Evolutionary conservation across 257 asterid genomes (phyloP).

Genomic region (Solanum phureja): DNA sequence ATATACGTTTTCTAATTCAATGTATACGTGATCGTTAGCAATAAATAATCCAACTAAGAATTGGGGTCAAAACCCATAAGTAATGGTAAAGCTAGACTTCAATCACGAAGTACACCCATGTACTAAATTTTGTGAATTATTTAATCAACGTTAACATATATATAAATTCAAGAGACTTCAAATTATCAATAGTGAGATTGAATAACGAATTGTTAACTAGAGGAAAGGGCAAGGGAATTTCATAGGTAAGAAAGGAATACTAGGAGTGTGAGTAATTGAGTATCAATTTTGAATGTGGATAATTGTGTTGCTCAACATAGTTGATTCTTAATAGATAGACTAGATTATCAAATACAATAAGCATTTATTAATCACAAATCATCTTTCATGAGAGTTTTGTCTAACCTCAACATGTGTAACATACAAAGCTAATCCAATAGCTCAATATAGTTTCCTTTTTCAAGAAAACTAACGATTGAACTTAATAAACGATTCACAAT

Average conservation of each 20-base stretch:
- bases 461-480: not conserved
- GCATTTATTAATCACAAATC: not conserved
- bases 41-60: not conserved
- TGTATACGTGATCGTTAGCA: not conserved
- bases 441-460: not conserved
- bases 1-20: no score
- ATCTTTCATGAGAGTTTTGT: not conserved
- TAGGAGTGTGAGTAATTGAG: not conserved
- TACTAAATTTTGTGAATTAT: not conserved
- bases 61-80: not conserved
- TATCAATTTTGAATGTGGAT: not conserved
- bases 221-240: not conserved
- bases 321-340: not conserved
- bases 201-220: not conserved
- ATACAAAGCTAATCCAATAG: not conserved
- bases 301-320: not conserved
- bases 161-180: not conserved
- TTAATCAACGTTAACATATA: not conserved
- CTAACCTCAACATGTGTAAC: not conserved
- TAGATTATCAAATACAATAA: no score
- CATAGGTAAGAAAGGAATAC: not conserved
- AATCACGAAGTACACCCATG: not conserved
- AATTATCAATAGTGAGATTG: not conserved
- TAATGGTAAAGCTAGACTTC: not conserved
- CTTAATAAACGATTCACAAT: not conserved